Conservation (phyloP, 179 eudicot species). For the Vitellaria paradoxa region DNA sequence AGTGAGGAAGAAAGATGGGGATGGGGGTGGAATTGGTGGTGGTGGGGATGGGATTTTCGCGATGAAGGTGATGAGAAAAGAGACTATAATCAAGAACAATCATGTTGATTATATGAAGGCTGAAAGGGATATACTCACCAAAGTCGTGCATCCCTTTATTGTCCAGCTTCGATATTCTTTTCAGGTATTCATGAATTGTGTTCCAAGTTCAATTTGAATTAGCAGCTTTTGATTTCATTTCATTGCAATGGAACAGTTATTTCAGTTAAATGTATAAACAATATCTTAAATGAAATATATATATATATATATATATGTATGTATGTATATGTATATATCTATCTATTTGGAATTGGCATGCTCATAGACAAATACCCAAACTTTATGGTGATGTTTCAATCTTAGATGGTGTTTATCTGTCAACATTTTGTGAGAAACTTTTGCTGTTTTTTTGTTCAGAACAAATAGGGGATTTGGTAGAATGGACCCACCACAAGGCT, state of each 20-base stretch:
- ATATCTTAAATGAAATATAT: too few relatives aligned
- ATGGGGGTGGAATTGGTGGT: constrained; percentile 19
- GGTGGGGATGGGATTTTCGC: constrained; percentile 69
- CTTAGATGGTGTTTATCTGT: too few relatives aligned
- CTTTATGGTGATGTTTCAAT: too few relatives aligned
- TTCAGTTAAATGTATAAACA: too few relatives aligned
- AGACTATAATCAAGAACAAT: constrained; percentile 76
- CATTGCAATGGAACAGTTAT: not conserved
- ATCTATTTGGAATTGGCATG: too few relatives aligned
- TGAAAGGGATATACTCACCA: constrained; percentile 95
- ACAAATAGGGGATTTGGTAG: too few relatives aligned
- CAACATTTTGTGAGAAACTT: too few relatives aligned
- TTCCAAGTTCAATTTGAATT: not conserved
- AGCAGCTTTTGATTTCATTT: not conserved
- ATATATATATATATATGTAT: too few relatives aligned
- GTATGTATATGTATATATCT: too few relatives aligned
- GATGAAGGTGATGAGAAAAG: constrained; percentile 94
- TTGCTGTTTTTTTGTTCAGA: too few relatives aligned
- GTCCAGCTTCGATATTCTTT: constrained; percentile 89
- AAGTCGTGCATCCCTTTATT: constrained; percentile 88
- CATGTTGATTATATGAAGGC: constrained; percentile 95
- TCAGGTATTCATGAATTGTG: constrained; percentile 41
- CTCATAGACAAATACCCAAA: too few relatives aligned
- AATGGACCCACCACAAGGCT: too few relatives aligned
- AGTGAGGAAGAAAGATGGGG: constrained; percentile 61